Evolutionary conservation across 148 eudicot species (phyloP), one percentile per base, ranked within the genome.

Genomic region (Pharnaceum exiguum): DNA sequence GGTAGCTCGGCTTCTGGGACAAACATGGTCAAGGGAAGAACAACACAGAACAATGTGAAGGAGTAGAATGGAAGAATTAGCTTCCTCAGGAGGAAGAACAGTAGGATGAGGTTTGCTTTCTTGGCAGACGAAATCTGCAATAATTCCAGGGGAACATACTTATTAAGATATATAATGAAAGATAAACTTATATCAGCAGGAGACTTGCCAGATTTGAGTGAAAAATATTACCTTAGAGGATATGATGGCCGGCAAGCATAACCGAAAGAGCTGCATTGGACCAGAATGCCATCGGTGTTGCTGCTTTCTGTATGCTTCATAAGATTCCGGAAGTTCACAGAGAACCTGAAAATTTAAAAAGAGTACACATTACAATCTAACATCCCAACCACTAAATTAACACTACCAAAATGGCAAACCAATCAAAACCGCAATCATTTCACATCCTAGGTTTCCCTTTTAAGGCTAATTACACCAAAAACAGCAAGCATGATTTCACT

Each of bases 241-340:
- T 12, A 87, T 66, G 31, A 87, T 78, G 55, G 76, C 83, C 4
- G 82, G 85, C 39, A 87, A 57, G 59, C 90, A 84, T 35, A 87
- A 49, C 6, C 90, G 85, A 46, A 87, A 87, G 56, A 87, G 78
- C 60, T 78, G 95, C 95, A 87, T 87, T 27, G 95, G 95, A 62
- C 95, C 95, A 0, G 95, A 87, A 77, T 87, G 95, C 95, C 95
- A 87, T 3, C 95, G 71, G 37, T 87, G 95, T 60, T 87, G 95
- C 52, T 87, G 95, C 72, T 87, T 87, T 62, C 82, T 68, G 73
- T 87, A 87, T 25, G 95, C 95, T 75, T 81, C 95, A 33, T 76
- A 87, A 1, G 85, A 84, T 55, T 87, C 95, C 0, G 95, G 95
- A 50, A 87, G 66, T 67, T 87, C 95, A 52, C 95, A 87, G 27